Base-by-base conservation (phyloP, 2,329 filamentous ascomycete genomes). In the Fusarium annulatum region DNA sequence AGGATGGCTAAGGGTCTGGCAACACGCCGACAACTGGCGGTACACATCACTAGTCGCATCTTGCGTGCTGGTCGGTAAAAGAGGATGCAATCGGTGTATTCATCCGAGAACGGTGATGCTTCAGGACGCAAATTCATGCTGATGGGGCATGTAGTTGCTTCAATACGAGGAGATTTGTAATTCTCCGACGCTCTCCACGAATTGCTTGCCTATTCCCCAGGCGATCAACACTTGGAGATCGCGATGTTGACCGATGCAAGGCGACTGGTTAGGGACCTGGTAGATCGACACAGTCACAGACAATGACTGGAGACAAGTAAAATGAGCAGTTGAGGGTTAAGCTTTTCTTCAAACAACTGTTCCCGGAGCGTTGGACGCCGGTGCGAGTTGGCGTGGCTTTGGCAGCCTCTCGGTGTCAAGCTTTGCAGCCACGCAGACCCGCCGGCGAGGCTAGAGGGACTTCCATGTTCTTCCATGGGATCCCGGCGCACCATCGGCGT, bases 391-490 rank as follows among this genome's bases (percentile, higher is more conserved):
- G 70, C 51, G 62, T 51, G 36, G 30, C 42, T 61, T 61, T 70
- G 72, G 70, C 42, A 61, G 28, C 60, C 52, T 74, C 60, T 74
- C 43, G 30, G 48, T 68, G 70, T 55, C 41, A 26, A 63, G 56
- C 51, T 48, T 60, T 57, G 52, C 65, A 71, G 72, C 69, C 72
- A 72, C 69, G 15, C 11, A 34, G 63, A 45, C 64, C 74, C 65
- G 48, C 64, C 43, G 26, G 19, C 28, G 57, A 67, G 65, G 59
- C 64, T 74, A 75, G 68, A 67, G 65, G 51, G 14, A 59, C 70
- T 78, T 77, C 76, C 75, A 77, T 74, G 64, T 57, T 69, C 46
- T 77, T 75, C 73, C 55, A 76, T 73, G 64, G 64, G 26, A 55
- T 73, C 72, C 73, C 60, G 71, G 64, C 66, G 42, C 55, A 61